Base-by-base conservation (phyloP, 495 filamentous ascomycete genomes). In the Neurospora sp. region DNA sequence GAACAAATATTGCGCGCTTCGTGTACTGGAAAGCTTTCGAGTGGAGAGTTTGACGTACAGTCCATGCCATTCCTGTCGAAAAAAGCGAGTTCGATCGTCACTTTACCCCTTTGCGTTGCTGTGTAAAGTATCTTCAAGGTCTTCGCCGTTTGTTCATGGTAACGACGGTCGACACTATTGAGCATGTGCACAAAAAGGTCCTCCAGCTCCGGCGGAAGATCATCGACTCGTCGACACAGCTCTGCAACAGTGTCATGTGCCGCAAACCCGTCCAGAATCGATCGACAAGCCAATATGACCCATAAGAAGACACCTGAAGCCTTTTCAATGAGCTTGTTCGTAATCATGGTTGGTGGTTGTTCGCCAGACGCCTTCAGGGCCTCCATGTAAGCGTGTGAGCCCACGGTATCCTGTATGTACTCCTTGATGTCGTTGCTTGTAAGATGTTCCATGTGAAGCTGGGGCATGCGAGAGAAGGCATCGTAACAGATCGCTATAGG, bases 291-390 rank as follows among this genome's bases (percentile, higher is more conserved):
- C 10, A 83, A 73, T 0, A 75, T 40, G 3, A 82, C 76, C 79
- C 82, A 84, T 1, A 84, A 69, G 40, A 84, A 83, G 0, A 84
- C 81, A n/a, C 83, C 81, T 1, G 74, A 73, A 5, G 83, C 74
- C 53, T 80, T 81, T 9, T 71, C 39, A 9, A 81, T 73, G 18
- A 71, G 44, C 42, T n/a, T 69, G 12, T 71, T 1, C 0, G 22
- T 20, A 5, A 27, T 18, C 2, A 31, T 12, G 16, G 1, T 40
- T 14, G 53, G 27, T 7, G 20, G 0, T 27, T 8, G 18, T n/a
- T 18, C 8, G 16, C 41, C 40, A 70, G 35, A 42, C 1, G 22
- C 22, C 22, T 27, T 27, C 1, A 27, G 22, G 1, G 1, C 22
- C 22, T 27, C 7, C 40, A 65, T 42, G 31, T 48, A 39, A 42